Evolutionary conservation across 2,329 filamentous ascomycete genomes (phyloP), one percentile per base, ranked within the genome.

Genomic region (Juglanconis sp.): DNA sequence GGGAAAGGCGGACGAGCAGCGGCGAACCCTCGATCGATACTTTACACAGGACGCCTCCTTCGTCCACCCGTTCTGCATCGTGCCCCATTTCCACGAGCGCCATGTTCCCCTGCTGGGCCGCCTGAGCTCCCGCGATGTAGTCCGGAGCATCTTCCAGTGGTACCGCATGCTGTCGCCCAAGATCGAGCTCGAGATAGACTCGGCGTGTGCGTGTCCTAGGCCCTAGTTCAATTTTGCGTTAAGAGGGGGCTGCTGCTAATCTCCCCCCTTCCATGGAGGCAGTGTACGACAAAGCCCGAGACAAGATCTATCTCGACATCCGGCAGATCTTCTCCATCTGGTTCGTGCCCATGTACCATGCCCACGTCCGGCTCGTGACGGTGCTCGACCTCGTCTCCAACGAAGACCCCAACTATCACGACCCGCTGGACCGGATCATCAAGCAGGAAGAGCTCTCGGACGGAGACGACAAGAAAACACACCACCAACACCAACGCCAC

Each of bases 101-200:
- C 54, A 10, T 24, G 53, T 83, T 1, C 81, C 78, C 1, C 66
- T 80, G 2, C 65, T 77, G 0, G 72, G 74, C 7, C 67, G 68
- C 1, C 58, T 84, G 31, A 84, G 87, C 64, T 93, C 89, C 9
- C 81, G 90, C 48, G 85, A 81, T 74, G 70, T 90, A 5, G 80
- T 96, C 17, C 76, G 83, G 52, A 80, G 81, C 66, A 87, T 96
- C 59, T 96, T 91, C 69, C 84, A 86, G 46, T 93, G 89, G 90
- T 94, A 96, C 74, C 91, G 92, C 69, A 89, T 94, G 65, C 79
- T 96, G 70, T 91, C 87, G 63, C 92, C 92, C 0, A 77, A 79
- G 17, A 90, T 95, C 65, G 80, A 87, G 48, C 75, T 94, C 11
- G 76, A 81, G 1, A 79, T 96, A 17, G 83, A 91, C 64, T 83